These are phyloP conservation scores for Yarrowia sp. DNA, from an alignment of 805 yeast species.

Conservation along the genomic window DNA sequence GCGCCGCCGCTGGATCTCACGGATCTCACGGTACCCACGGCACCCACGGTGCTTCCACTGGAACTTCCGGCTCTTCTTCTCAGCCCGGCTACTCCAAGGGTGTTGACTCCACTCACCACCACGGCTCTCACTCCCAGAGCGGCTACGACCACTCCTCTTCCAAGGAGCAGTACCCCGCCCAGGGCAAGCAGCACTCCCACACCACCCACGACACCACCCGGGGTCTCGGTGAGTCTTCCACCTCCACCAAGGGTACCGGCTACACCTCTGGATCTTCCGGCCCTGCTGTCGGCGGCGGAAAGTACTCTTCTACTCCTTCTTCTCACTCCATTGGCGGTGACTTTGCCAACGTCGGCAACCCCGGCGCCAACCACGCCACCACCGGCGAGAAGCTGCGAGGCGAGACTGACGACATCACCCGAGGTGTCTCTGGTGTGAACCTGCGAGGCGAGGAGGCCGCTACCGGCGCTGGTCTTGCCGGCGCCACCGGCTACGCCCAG, in stretches of 20 bases:
- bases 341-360: slow-evolving; percentile 32
- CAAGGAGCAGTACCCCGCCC: slow-evolving; percentile 32
- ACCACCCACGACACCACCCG: slow-evolving; percentile 18
- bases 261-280: slow-evolving; percentile 1
- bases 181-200: slow-evolving; percentile 28
- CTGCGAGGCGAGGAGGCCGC: slow-evolving; percentile 16
- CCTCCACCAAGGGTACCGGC: neutral
- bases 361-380: slow-evolving; percentile 10
- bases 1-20: slow-evolving; percentile 24
- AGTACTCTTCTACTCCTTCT: slow-evolving; percentile 15
- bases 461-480: slow-evolving; percentile 18
- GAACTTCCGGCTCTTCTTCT: slow-evolving; percentile 9
- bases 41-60: slow-evolving; percentile 9
- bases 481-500: slow-evolving; percentile 28
- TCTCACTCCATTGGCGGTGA: slow-evolving; percentile 25
- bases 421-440: slow-evolving; percentile 28
- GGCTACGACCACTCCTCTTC: slow-evolving; percentile 25
- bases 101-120: slow-evolving; percentile 10
- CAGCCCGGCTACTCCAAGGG: slow-evolving; percentile 29
- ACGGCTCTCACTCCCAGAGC: slow-evolving; percentile 31
- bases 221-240: neutral
- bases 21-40: neutral
- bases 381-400: slow-evolving; percentile 35
- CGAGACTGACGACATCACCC: slow-evolving; percentile 30
- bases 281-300: slow-evolving; percentile 25